Evolutionary conservation across 2,329 filamentous ascomycete species (phyloP).

Genomic region (Stylonectria norvegica): DNA sequence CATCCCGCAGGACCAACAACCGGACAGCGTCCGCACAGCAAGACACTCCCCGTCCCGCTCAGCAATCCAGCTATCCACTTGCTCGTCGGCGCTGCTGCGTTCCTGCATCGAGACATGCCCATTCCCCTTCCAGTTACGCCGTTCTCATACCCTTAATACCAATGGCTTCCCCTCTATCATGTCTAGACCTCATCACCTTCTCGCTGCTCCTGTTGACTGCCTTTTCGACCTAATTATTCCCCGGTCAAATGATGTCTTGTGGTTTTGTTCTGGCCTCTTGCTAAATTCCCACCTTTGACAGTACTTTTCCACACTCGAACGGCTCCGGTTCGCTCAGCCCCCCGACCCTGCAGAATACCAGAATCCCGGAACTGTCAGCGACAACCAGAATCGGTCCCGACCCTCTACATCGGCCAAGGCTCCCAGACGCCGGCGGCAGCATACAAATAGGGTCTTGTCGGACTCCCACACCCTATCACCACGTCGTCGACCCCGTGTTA

Average conservation of each 20-base stretch:
- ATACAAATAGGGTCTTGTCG: constrained; percentile 17
- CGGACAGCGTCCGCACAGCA: constrained; percentile 19
- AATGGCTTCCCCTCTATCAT: constrained; percentile 17
- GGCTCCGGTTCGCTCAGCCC: constrained; percentile 60
- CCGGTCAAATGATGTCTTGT: constrained; percentile 4
- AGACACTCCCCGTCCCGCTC: constrained; percentile 19
- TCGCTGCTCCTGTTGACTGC: constrained; percentile 6
- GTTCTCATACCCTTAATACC: constrained; percentile 25
- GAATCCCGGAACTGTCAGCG: constrained; percentile 16
- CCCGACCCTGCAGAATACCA: constrained; percentile 17
- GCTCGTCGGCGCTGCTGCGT: constrained; percentile 26
- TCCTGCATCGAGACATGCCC: constrained; percentile 39
- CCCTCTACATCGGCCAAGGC: constrained; percentile 13
- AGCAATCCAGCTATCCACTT: constrained; percentile 20
- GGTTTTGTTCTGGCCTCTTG: constrained; percentile 3
- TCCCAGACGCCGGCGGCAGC: constrained; percentile 14
- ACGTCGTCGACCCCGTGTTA: constrained; percentile 32
- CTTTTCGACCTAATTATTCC: constrained; percentile 4
- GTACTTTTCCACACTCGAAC: constrained; percentile 73
- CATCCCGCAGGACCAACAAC: constrained; percentile 20
- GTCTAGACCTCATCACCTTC: constrained; percentile 2
- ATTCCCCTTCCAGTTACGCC: constrained; percentile 30
- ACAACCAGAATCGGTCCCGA: constrained; percentile 14
- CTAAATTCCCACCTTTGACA: constrained; percentile 33
- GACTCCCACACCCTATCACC: constrained; percentile 12